Conservation (phyloP, 352 stramenopile genomes). For the Phytophthora ohioensis region DNA sequence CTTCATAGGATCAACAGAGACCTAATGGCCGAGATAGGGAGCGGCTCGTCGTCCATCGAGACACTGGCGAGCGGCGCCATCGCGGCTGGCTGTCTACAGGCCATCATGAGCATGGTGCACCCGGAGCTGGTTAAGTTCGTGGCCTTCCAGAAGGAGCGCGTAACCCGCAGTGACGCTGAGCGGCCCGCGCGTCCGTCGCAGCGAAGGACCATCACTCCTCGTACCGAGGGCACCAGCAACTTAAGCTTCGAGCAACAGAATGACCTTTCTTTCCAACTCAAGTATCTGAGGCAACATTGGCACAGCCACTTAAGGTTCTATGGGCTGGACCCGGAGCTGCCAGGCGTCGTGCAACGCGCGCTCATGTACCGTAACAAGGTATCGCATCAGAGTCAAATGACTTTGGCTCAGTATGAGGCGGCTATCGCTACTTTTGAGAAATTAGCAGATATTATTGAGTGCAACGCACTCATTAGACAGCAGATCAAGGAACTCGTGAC, state of each 20-base stretch:
- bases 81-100: slow-evolving; percentile 47
- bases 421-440: slow-evolving; percentile 49
- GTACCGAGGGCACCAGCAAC: background rate
- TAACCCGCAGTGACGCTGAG: slow-evolving; percentile 33
- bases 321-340: slow-evolving; percentile 36
- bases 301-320: slow-evolving; percentile 46
- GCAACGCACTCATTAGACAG: slow-evolving; percentile 33
- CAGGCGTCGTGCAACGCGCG: slow-evolving; percentile 39
- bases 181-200: background rate
- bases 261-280: slow-evolving; percentile 48
- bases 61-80: slow-evolving; percentile 37
- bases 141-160: slow-evolving; percentile 43
- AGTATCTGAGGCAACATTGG: slow-evolving; percentile 51
- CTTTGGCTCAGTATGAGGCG: slow-evolving; percentile 35
- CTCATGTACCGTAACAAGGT: slow-evolving; percentile 50
- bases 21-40: slow-evolving; percentile 2
- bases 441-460: slow-evolving; percentile 48
- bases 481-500: slow-evolving; percentile 42
- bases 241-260: slow-evolving; percentile 32
- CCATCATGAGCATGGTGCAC: slow-evolving; percentile 55
- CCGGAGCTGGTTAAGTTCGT: slow-evolving; percentile 49
- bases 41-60: slow-evolving; percentile 32
- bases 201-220: background rate
- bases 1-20: background rate
- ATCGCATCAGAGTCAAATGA: slow-evolving; percentile 45